Conservation (phyloP, 257 asterid species). For the Solanum habrochaites region DNA sequence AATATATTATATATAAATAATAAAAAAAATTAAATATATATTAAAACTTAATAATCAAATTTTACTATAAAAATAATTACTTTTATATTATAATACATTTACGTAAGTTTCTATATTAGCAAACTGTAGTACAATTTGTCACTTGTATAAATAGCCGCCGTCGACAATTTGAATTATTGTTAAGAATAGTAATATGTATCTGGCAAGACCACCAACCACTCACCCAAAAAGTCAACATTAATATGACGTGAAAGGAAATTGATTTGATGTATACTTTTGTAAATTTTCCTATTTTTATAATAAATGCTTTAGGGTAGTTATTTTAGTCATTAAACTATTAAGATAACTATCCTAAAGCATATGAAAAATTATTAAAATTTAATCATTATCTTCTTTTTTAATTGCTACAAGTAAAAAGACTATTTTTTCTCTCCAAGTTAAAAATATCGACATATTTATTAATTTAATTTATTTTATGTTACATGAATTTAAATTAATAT, state of each 20-base stretch:
- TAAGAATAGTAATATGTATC: neutral
- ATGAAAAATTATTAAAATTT: too few species aligned
- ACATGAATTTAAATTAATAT: rapidly evolving
- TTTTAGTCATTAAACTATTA: too few species aligned
- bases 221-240: neutral
- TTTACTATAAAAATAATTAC: too few species aligned
- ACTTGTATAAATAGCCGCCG: neutral
- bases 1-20: too few species aligned
- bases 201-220: neutral
- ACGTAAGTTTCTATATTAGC: neutral
- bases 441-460: neutral
- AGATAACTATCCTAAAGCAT: too few species aligned
- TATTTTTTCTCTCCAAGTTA: neutral
- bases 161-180: neutral
- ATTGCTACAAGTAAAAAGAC: neutral
- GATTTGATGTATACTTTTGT: neutral
- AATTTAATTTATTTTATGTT: neutral
- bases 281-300: neutral
- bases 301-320: neutral
- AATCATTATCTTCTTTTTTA: neutral
- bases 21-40: too few species aligned
- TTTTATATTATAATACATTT: too few species aligned
- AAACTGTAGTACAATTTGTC: neutral
- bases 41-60: too few species aligned
- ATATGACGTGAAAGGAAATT: neutral